Evolutionary conservation across 1,284 basidiomycete genomes (phyloP), one percentile per base, ranked within the genome.

Genomic region (Lentinula novae-zelandiae): DNA sequence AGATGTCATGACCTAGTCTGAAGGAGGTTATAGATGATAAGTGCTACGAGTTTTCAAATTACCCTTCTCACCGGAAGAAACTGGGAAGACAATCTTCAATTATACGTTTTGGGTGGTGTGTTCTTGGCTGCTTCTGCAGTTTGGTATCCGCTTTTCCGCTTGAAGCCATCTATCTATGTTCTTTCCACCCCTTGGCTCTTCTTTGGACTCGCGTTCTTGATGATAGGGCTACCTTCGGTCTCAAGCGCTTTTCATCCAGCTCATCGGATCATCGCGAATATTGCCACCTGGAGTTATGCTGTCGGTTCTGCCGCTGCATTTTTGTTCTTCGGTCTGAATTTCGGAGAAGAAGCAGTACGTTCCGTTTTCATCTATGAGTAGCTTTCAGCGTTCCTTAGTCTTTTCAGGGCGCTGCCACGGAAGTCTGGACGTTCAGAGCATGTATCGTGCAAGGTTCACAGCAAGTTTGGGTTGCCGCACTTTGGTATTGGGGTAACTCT

Each of bases 401-500:
- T 49, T 48, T 57, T 20, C 65, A 89, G 87, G 90, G 94, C 68
- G 93, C 94, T 59, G 92, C 93, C 0, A 95, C 93, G 2, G 93
- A 96, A 73, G 86, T 95, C n/a, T 96, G 94, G 94, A 91, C 88
- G 48, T 73, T 93, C 64, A 85, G 94, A 58, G 94, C 94, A 22
- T 95, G 92, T 72, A 78, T 95, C 63, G 94, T 96, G 1, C 94
- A 96, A 74, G 94, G 94, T 51, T 90, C 93, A 6, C 93, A 96
- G 69, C 93, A 96, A 74, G 85, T 96, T 49, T 95, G 94, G 94
- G 89, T 95, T 8, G 91, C 94, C 1, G 93, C 92, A 5, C 76
- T 96, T 44, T 96, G 94, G 94, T 96, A 93, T 71, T 96, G 94
- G 94, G 94, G 94, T 67, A 86, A 89, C 73, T 83, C 85, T 53